Conservation (phyloP, 2,329 filamentous ascomycete genomes). For the Zasmidium cellare region DNA sequence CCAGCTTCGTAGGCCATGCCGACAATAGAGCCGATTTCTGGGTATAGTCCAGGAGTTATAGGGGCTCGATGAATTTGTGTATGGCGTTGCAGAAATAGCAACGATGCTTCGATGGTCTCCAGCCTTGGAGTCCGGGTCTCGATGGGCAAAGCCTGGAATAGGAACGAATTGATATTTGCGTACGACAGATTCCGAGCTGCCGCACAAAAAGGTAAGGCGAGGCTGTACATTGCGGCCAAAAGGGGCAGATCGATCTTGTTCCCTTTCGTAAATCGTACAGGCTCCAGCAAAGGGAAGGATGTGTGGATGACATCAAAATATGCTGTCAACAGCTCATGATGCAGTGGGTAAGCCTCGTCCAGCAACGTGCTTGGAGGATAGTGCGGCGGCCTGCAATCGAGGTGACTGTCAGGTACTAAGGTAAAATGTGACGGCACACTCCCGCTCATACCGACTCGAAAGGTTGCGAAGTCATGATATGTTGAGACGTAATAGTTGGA, state of each 20-base stretch:
- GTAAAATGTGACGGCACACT: constrained; percentile 18
- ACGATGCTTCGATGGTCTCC: constrained; percentile 21
- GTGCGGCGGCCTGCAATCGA: constrained; percentile 18
- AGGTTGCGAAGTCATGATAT: constrained; percentile 19
- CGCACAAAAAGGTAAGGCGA: constrained; percentile 22
- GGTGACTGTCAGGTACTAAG: constrained; percentile 16
- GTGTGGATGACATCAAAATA: constrained; percentile 27
- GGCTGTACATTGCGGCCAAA: constrained; percentile 23
- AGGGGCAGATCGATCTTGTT: constrained; percentile 25
- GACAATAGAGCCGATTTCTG: constrained; percentile 20
- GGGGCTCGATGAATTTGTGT: constrained; percentile 16
- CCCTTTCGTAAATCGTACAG: constrained; percentile 21
- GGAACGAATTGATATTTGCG: constrained; percentile 16
- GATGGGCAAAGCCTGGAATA: constrained; percentile 21
- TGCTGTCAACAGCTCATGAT: constrained; percentile 23
- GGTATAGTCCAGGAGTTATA: constrained; percentile 19
- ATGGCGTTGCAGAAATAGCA: constrained; percentile 22
- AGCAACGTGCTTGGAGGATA: constrained; percentile 22
- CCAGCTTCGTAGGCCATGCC: constrained; percentile 24
- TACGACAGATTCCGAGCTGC: constrained; percentile 10
- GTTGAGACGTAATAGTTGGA: constrained; percentile 23
- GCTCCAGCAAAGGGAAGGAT: constrained; percentile 23
- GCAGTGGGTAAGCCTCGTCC: constrained; percentile 21
- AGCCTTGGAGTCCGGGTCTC: constrained; percentile 20
- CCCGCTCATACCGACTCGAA: constrained; percentile 14